Percentiles rank a stretch among this genome's conserved stretches.
These are phyloP conservation scores for Fraxinus pennsylvanica DNA, from an alignment of 257 asterid genomes.

Conservation along the genomic window DNA sequence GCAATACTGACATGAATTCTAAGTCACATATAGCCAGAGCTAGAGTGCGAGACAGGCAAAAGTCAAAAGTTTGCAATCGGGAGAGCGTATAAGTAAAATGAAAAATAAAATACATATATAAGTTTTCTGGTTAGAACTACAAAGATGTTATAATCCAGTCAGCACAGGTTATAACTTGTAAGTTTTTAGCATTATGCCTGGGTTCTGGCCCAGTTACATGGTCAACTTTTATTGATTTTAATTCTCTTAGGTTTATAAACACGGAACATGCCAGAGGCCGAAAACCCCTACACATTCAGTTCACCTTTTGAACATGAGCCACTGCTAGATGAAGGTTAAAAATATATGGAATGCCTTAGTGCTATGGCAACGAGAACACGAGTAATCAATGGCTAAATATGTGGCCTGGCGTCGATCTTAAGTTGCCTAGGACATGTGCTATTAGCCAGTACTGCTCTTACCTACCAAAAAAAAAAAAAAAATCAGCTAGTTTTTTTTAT, in stretches of 20 bases:
- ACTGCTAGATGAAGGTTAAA: neutral
- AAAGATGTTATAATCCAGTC: neutral
- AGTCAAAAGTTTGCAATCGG: neutral
- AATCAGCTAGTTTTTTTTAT: neutral
- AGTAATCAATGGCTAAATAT: neutral
- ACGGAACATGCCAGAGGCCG: neutral
- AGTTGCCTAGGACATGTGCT: neutral
- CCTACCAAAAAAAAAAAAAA: neutral
- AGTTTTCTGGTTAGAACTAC: neutral
- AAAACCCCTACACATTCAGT: neutral
- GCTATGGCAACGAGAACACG: neutral
- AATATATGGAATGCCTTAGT: neutral
- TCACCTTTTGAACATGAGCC: neutral
- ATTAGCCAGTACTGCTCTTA: neutral
- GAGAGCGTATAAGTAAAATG: neutral
- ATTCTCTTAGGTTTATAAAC: too few relatives aligned
- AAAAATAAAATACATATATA: too few relatives aligned
- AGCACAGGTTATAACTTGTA: neutral
- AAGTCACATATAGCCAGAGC: neutral
- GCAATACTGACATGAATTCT: neutral
- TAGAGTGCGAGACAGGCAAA: neutral
- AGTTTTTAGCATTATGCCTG: too few relatives aligned
- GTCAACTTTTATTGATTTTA: too few relatives aligned
- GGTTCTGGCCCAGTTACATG: too few relatives aligned
- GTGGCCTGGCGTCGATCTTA: neutral